Conservation (phyloP, 1,284 basidiomycete species). For the Apiotrichum akiyoshidainum region DNA sequence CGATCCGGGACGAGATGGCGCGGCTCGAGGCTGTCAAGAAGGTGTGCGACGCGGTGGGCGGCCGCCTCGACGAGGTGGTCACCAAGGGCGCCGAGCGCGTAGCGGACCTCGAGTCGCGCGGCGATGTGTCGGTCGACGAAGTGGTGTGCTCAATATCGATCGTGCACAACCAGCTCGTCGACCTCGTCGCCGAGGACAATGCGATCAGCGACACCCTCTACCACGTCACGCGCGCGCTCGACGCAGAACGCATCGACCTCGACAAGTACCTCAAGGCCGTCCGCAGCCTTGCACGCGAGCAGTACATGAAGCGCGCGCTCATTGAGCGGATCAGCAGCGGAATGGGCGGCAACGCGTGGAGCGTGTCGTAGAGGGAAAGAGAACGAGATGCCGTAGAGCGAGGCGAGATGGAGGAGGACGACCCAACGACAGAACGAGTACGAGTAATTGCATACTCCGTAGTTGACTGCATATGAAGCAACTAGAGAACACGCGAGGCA, state of each 20-base stretch:
- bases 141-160: slow-evolving; percentile 91
- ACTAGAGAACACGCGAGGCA: too few relatives aligned
- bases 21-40: slow-evolving; percentile 91
- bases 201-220: slow-evolving; percentile 98
- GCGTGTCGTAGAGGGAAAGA: neutral
- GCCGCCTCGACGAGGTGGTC: slow-evolving; percentile 64
- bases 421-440: too few relatives aligned
- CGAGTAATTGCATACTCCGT: neutral
- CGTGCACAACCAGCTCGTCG: slow-evolving; percentile 93
- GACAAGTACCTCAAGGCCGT: slow-evolving; percentile 86
- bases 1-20: slow-evolving; percentile 91
- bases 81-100: slow-evolving; percentile 65
- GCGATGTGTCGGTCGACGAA: slow-evolving; percentile 69
- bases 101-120: slow-evolving; percentile 63
- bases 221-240: slow-evolving; percentile 89
- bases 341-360: slow-evolving; percentile 57
- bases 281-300: slow-evolving; percentile 83
- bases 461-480: neutral
- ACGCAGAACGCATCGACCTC: slow-evolving; percentile 84
- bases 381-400: too few relatives aligned
- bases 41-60: slow-evolving; percentile 76
- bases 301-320: slow-evolving; percentile 70
- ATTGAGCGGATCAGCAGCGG: slow-evolving; percentile 78
- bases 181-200: slow-evolving; percentile 96
- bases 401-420: too few relatives aligned